Base-by-base conservation (phyloP, 345 rosid genomes). In the Syzygium aromaticum region DNA sequence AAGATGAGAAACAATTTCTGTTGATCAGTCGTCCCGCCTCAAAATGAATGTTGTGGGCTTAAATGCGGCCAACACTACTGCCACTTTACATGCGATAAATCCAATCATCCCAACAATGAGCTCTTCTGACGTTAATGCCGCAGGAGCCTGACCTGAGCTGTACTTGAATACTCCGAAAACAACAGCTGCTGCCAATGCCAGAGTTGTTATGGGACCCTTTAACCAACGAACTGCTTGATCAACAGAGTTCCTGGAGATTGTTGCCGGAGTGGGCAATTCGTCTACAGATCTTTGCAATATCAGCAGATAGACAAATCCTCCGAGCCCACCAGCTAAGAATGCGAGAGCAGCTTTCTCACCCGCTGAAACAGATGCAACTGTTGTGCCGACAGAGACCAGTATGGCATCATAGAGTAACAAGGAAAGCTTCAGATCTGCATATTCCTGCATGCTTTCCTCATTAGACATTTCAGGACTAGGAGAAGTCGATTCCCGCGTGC, bases 361-460 rank as follows among this genome's bases (percentile, higher is more conserved):
- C 2, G 87, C 85, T 0, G 94, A 90, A 67, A 94, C 85, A 9
- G 92, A 92, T 17, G 92, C 83, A 52, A 92, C 21, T 14, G 89
- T 83, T 85, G 95, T 89, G 63, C 98, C 98, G 1, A 87, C 17
- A 53, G 91, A 49, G 64, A 94, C 91, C 80, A 97, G 92, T 88
- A 87, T 40, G 40, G 89, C 91, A 84, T 93, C 94, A 43, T 93
- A 95, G 38, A 90, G 89, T 54, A 97, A 88, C 90, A 96, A 88
- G 43, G 99, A 97, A 86, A 92, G 84, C 87, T 97, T 97, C 93
- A 97, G 90, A 91, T 93, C 94, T 84, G 93, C 91, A 52, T 97
- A 97, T 84, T 94, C 96, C 91, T 91, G 95, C 98, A 97, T 93
- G 94, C 98, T 96, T 92, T 96, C 92, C 88, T 96, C 94, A 7